phyloP scores from a whole-genome alignment of 2,329 filamentous ascomycete species.

The Microsporum ferrugineum region DNA sequence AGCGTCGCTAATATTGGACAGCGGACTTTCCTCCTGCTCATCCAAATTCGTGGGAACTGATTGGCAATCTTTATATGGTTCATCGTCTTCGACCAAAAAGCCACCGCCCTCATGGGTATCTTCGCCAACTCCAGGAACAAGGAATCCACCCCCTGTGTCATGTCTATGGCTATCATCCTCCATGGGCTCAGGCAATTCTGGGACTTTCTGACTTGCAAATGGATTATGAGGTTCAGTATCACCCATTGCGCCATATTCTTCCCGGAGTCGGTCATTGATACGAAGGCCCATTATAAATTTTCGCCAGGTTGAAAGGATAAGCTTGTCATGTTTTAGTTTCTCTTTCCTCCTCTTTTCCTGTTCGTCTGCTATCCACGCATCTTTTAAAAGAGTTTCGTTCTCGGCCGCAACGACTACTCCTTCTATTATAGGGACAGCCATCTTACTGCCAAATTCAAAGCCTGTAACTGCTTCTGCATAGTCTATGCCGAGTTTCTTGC shows the following conservation, averaged over 20 bases:
- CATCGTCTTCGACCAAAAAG: not conserved
- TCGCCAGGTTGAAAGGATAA: constrained; percentile 65
- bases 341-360: constrained; percentile 66
- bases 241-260: constrained; percentile 57
- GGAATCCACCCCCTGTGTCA: constrained; percentile 21
- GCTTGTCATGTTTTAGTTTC: constrained; percentile 67
- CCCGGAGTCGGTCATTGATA: constrained; percentile 63
- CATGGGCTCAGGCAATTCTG: constrained; percentile 3
- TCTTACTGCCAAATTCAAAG: constrained; percentile 90
- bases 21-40: not conserved
- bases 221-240: constrained; percentile 28
- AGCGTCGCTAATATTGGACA: not conserved
- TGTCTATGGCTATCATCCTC: constrained; percentile 10
- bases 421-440: constrained; percentile 83
- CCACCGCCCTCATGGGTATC: not conserved
- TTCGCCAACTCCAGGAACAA: constrained; percentile 23
- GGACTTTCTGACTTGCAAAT: constrained; percentile 19
- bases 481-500: constrained; percentile 72
- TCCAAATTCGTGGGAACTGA: not conserved
- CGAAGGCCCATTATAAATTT: constrained; percentile 77
- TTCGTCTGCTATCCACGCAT: constrained; percentile 68
- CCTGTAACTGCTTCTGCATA: constrained; percentile 90
- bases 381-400: constrained; percentile 60
- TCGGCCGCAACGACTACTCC: constrained; percentile 82
- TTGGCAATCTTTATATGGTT: not conserved